These are phyloP conservation scores for Cladosporium oxysporum DNA, from an alignment of 2,329 filamentous ascomycete species.

Conservation along the genomic window DNA sequence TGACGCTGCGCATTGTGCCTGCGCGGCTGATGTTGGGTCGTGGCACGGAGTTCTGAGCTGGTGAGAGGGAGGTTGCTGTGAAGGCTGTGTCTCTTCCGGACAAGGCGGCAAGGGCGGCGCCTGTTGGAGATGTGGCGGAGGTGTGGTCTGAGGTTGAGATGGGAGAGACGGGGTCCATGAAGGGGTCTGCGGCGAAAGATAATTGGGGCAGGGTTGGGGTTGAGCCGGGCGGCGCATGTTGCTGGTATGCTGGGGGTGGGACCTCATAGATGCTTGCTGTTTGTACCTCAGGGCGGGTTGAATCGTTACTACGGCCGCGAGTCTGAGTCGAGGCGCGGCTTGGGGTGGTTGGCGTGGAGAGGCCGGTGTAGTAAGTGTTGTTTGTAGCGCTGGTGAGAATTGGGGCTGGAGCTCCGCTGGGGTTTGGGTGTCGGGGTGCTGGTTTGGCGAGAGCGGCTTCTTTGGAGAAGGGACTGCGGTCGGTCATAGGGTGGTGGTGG, in stretches of 20 bases:
- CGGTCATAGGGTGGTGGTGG: slow-evolving; percentile 10
- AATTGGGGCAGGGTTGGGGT: slow-evolving; percentile 10
- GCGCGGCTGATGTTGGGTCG: slow-evolving; percentile 12
- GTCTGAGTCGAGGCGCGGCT: slow-evolving; percentile 10
- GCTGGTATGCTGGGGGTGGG: slow-evolving; percentile 15
- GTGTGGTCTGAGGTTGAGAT: neutral
- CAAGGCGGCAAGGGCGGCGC: slow-evolving; percentile 5
- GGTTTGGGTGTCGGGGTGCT: neutral
- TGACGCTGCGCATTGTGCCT: slow-evolving; percentile 25
- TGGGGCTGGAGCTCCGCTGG: neutral
- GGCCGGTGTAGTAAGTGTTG: slow-evolving; percentile 20
- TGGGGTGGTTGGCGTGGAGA: slow-evolving; percentile 13
- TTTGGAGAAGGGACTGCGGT: slow-evolving; percentile 12
- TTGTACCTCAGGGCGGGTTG: neutral
- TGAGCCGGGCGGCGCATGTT: slow-evolving; percentile 9
- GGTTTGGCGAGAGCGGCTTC: slow-evolving; percentile 1
- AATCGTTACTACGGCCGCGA: slow-evolving; percentile 3
- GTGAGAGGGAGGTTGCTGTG: slow-evolving; percentile 9
- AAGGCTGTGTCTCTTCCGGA: slow-evolving; percentile 11
- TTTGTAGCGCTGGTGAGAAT: slow-evolving; percentile 11
- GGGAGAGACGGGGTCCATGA: slow-evolving; percentile 15
- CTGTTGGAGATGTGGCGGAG: neutral
- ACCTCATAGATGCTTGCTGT: slow-evolving; percentile 6
- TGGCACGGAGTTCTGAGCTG: neutral
- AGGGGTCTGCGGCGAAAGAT: neutral